A percentile compares a stretch with the other conserved stretches of the same genome.
These are phyloP conservation scores for Ophiostoma sp. DNA, from an alignment of 2,329 filamentous ascomycete species.

Conservation along the genomic window DNA sequence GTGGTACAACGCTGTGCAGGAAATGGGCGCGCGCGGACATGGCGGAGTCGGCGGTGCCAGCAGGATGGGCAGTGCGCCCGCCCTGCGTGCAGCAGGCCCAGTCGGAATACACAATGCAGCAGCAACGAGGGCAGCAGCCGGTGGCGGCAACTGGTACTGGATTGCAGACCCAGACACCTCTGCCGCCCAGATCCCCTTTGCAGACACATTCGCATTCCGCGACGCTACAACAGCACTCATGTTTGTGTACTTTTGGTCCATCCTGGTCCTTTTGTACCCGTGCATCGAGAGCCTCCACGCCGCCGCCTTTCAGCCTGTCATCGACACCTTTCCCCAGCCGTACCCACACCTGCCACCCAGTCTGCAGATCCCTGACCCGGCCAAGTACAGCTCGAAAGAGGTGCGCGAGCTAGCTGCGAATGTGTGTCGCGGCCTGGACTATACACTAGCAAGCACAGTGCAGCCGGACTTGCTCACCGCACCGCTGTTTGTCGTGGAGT, in stretches of 20 bases:
- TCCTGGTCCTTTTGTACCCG: conserved; percentile 45
- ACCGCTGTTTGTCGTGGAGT: conserved; percentile 40
- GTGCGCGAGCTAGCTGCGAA: conserved; percentile 43
- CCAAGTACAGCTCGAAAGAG: conserved; percentile 32
- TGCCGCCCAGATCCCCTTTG: conserved; percentile 40
- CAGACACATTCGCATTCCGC: conserved; percentile 42
- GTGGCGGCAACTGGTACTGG: conserved; percentile 35
- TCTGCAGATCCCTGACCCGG: conserved; percentile 39
- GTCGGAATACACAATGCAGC: not conserved
- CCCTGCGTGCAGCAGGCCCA: not conserved
- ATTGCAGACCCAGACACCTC: conserved; percentile 32
- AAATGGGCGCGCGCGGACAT: conserved; percentile 24
- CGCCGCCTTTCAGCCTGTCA: conserved; percentile 40
- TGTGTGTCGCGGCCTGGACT: conserved; percentile 49
- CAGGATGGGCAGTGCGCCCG: not conserved
- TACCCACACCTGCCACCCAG: conserved; percentile 34
- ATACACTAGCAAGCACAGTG: conserved; percentile 38
- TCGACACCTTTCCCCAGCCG: conserved; percentile 38
- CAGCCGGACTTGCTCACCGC: conserved; percentile 45
- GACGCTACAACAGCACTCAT: conserved; percentile 42
- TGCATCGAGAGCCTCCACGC: conserved; percentile 44
- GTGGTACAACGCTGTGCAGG: conserved; percentile 40
- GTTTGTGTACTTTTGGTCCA: conserved; percentile 51
- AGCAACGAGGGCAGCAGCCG: not conserved
- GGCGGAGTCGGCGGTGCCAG: conserved; percentile 15